A percentile compares a stretch with the other conserved stretches of the same genome.
Evolutionary conservation across 1,284 basidiomycete genomes (phyloP).

Genomic region (Ceratobasidium sp.): DNA sequence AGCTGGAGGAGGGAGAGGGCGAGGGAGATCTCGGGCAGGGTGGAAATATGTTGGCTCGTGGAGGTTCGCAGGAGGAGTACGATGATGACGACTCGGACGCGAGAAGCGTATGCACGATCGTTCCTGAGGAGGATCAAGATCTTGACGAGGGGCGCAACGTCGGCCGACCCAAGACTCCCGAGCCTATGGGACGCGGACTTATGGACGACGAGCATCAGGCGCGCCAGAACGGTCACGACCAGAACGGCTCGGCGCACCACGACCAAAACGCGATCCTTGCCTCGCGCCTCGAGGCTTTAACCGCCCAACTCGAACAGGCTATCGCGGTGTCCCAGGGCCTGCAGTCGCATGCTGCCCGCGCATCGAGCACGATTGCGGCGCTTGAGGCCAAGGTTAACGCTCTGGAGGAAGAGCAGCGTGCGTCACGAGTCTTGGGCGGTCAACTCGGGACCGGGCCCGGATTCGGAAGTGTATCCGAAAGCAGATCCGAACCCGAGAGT

Average conservation of each 20-base stretch:
- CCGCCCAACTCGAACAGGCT: conserved; percentile 80
- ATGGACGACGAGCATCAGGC: conserved; percentile 59
- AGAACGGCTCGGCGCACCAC: conserved; percentile 39
- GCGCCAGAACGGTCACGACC: conserved; percentile 45
- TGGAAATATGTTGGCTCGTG: conserved; percentile 6
- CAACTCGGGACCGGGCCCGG: not conserved
- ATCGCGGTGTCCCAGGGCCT: conserved; percentile 78
- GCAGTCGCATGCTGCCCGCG: conserved; percentile 80
- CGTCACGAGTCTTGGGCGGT: conserved; percentile 14
- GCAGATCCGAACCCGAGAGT: not conserved
- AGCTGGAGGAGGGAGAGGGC: conserved; percentile 64
- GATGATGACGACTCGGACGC: conserved; percentile 56
- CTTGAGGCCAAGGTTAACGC: conserved; percentile 68
- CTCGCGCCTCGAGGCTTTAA: conserved; percentile 75
- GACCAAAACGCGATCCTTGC: conserved; percentile 71
- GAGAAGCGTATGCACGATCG: conserved; percentile 47
- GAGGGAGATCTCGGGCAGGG: conserved; percentile 21
- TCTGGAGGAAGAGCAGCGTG: conserved; percentile 56
- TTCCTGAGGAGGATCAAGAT: conserved; percentile 57
- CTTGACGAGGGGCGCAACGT: conserved; percentile 49
- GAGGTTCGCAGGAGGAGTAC: conserved; percentile 52
- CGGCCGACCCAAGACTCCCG: conserved; percentile 76
- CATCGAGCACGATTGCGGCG: conserved; percentile 79
- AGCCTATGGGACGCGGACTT: conserved; percentile 76
- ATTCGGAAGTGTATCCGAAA: not conserved